Percentiles rank a stretch among this genome's conserved stretches.
These are phyloP conservation scores for Nannizzia gypsea DNA, from an alignment of 2,329 filamentous ascomycete genomes.

Conservation along the genomic window DNA sequence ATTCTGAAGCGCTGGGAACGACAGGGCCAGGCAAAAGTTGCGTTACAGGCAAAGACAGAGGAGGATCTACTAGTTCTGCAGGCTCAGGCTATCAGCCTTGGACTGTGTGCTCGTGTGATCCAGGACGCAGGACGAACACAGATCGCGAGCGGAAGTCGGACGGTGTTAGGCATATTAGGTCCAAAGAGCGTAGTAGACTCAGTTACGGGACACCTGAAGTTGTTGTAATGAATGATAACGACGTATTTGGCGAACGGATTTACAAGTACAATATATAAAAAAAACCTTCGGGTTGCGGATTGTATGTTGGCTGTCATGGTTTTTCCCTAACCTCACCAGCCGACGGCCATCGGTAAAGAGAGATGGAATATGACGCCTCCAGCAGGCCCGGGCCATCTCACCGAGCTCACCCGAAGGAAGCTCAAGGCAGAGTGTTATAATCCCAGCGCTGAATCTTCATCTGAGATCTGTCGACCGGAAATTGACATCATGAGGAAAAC, in stretches of 20 bases:
- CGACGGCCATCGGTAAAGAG: constrained; percentile 81
- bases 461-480: constrained; percentile 94
- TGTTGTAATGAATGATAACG: constrained; percentile 50
- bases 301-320: constrained; percentile 69
- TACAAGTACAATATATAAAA: too few species aligned
- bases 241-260: neutral
- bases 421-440: constrained; percentile 43
- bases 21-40: constrained; percentile 82
- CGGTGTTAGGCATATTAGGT: constrained; percentile 72
- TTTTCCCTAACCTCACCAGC: constrained; percentile 79
- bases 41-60: constrained; percentile 75
- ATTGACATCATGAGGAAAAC: constrained; percentile 58
- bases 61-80: constrained; percentile 66
- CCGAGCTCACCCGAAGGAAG: constrained; percentile 60
- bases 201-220: constrained; percentile 73
- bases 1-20: constrained; percentile 77
- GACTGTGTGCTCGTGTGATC: constrained; percentile 79
- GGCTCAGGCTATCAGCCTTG: constrained; percentile 68
- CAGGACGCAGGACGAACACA: constrained; percentile 94
- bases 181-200: constrained; percentile 74
- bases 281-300: neutral
- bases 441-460: constrained; percentile 49
- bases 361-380: constrained; percentile 76
- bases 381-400: constrained; percentile 39
- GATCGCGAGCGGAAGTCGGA: constrained; percentile 85